These are phyloP conservation scores for Didymella pomorum DNA, from an alignment of 2,329 filamentous ascomycete species.

Conservation along the genomic window DNA sequence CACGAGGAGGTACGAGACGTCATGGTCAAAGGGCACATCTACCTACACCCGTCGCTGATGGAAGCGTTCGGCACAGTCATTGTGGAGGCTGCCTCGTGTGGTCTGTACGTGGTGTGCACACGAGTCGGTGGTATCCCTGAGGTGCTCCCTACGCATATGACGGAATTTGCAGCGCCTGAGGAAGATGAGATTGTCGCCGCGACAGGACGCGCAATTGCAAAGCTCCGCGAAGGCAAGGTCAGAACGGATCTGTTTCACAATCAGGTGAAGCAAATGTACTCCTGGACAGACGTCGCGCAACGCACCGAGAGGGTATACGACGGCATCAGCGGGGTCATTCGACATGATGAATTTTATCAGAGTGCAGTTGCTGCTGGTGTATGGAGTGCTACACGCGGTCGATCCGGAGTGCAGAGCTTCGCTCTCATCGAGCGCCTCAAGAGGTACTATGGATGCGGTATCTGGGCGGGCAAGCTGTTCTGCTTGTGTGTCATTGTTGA, in stretches of 20 bases:
- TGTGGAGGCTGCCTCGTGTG: slow-evolving; percentile 94
- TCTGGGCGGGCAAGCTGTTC: slow-evolving; percentile 98
- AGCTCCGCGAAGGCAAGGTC: slow-evolving; percentile 84
- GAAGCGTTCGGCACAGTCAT: slow-evolving; percentile 98
- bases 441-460: slow-evolving; percentile 95
- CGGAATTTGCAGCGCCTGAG: slow-evolving; percentile 94
- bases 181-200: slow-evolving; percentile 93
- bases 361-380: slow-evolving; percentile 72
- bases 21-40: slow-evolving; percentile 96
- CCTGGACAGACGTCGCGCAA: slow-evolving; percentile 93
- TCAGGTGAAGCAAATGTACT: slow-evolving; percentile 98
- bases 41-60: slow-evolving; percentile 91
- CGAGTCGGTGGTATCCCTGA: slow-evolving; percentile 97
- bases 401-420: slow-evolving; percentile 79
- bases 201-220: slow-evolving; percentile 86
- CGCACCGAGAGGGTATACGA: slow-evolving; percentile 96
- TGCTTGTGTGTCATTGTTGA: slow-evolving; percentile 94
- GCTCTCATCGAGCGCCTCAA: slow-evolving; percentile 94
- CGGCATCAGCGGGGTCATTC: slow-evolving; percentile 86
- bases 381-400: slow-evolving; percentile 75
- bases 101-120: slow-evolving; percentile 94
- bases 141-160: slow-evolving; percentile 95
- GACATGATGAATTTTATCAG: slow-evolving; percentile 86
- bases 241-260: slow-evolving; percentile 95
- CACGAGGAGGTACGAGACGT: slow-evolving; percentile 97